A percentile compares a stretch with the other conserved stretches of the same genome.
These are phyloP conservation scores for Chaetomium strumarium DNA, from an alignment of 2,329 filamentous ascomycete genomes.

Conservation along the genomic window DNA sequence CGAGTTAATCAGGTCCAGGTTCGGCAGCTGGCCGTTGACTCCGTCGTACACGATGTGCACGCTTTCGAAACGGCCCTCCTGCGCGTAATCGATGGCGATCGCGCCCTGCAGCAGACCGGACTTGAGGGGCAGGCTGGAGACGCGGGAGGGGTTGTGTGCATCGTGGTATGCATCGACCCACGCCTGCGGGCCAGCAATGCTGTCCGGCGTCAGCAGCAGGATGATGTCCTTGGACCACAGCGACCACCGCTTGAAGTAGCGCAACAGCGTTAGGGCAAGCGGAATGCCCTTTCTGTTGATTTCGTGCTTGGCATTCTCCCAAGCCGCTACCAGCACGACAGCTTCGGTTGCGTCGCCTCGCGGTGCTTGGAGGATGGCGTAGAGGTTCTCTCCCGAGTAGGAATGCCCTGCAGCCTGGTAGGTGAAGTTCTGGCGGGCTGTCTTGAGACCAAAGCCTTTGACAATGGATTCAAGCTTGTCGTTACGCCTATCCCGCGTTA, in stretches of 20 bases:
- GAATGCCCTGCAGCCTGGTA: conserved; percentile 72
- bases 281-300: conserved; percentile 84
- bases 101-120: conserved; percentile 90
- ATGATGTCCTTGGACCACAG: conserved; percentile 99
- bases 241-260: conserved; percentile 97
- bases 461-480: conserved; percentile 71
- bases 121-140: conserved; percentile 78
- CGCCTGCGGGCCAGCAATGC: conserved; percentile 82
- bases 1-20: conserved; percentile 93
- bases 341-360: conserved; percentile 95
- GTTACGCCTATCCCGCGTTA: conserved; percentile 45
- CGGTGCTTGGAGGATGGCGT: conserved; percentile 87
- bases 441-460: conserved; percentile 74
- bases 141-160: conserved; percentile 63
- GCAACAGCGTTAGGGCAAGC: conserved; percentile 75
- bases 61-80: conserved; percentile 76
- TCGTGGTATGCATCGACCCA: conserved; percentile 99
- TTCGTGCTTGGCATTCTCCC: conserved; percentile 72
- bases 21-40: conserved; percentile 90
- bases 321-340: conserved; percentile 84
- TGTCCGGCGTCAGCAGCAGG: conserved; percentile 82
- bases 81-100: conserved; percentile 87
- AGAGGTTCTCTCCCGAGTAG: conserved; percentile 80
- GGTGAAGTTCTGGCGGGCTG: conserved; percentile 79
- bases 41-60: conserved; percentile 93